Base-by-base conservation (phyloP, 495 filamentous ascomycete genomes). In the Bathelium albidoporum region DNA sequence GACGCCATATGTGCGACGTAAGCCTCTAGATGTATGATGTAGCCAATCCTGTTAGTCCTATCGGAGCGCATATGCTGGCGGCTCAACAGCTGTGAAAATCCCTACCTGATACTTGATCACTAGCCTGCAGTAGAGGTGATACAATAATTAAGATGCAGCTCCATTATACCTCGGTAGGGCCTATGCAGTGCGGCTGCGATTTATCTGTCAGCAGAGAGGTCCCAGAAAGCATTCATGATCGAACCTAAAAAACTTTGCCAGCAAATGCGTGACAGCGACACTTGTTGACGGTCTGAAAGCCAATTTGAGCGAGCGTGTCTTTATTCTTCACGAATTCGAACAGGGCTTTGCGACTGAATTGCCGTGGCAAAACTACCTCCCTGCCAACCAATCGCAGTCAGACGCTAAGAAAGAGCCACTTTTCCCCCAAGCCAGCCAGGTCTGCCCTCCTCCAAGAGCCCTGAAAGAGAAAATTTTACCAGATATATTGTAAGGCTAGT, bases 71-170 rank as follows among this genome's bases (percentile, higher is more conserved):
- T 39, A 39, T 14, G 34, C 34, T 5, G 34, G 34, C 34, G 34
- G 34, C 34, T 39, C 34, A 39, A 39, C 34, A 39, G 34, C 34
- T 39, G 34, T 39, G 34, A 5, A 39, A 39, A 39, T 49, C n/a
- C 43, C 9, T 49, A 49, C 43, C 9, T 49, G 43, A n/a, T 20
- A 7, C 43, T 49, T 49, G 43, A 49, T 20, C 43, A 49, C 43
- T n/a, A 49, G 43, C 43, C 43, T 49, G 43, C 43, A 49, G 43
- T 49, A 49, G 43, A 49, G 43, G 43, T 49, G 43, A n/a, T 49
- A 49, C 43, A 49, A 9, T 49, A 20, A n/a, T 49, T n/a, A 49
- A 39, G 43, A 49, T 49, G 18, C 43, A 49, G 43, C 11, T 49
- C 43, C 43, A 49, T 49, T 49, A 49, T 49, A 18, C 43, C 43